A percentile compares a stretch with the other conserved stretches of the same genome.
phyloP scores from a whole-genome alignment of 805 yeast species.

The Kodamaea neixiangensis region DNA sequence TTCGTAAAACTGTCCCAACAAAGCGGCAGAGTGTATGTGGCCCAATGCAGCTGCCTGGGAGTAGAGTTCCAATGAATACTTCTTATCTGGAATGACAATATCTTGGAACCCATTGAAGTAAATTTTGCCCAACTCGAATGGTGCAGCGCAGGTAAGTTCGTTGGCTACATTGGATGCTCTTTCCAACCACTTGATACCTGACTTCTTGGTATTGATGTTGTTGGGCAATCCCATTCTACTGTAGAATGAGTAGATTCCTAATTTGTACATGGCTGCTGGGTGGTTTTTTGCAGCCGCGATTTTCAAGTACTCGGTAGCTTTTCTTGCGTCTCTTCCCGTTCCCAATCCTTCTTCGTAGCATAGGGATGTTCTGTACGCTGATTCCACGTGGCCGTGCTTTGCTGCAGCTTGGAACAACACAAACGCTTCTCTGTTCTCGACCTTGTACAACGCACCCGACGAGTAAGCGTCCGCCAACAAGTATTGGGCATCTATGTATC shows the following conservation, averaged over 20 bases:
- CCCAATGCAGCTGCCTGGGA: conserved; percentile 89
- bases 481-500: conserved; percentile 89
- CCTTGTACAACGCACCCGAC: conserved; percentile 79
- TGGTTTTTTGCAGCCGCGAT: conserved; percentile 90
- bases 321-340: conserved; percentile 81
- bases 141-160: conserved; percentile 88
- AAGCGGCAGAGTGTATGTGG: conserved; percentile 74
- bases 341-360: conserved; percentile 96
- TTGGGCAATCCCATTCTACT: conserved; percentile 79
- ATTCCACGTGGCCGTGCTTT: conserved; percentile 88
- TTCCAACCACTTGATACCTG: conserved; percentile 90
- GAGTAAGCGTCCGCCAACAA: conserved; percentile 86
- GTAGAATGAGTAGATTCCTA: conserved; percentile 84
- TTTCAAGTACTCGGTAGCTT: conserved; percentile 78
- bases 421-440: conserved; percentile 77
- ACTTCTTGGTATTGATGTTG: conserved; percentile 69
- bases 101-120: conserved; percentile 84
- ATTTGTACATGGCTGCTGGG: conserved; percentile 94
- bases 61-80: conserved; percentile 83
- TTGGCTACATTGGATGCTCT: conserved; percentile 85
- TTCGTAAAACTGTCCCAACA: conserved; percentile 84
- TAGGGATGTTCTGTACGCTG: conserved; percentile 86
- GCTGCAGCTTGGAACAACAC: conserved; percentile 83
- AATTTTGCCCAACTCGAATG: conserved; percentile 86
- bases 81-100: conserved; percentile 77